Evolutionary conservation across 2,329 filamentous ascomycete species (phyloP).

Genomic region (Ascochyta lentis): DNA sequence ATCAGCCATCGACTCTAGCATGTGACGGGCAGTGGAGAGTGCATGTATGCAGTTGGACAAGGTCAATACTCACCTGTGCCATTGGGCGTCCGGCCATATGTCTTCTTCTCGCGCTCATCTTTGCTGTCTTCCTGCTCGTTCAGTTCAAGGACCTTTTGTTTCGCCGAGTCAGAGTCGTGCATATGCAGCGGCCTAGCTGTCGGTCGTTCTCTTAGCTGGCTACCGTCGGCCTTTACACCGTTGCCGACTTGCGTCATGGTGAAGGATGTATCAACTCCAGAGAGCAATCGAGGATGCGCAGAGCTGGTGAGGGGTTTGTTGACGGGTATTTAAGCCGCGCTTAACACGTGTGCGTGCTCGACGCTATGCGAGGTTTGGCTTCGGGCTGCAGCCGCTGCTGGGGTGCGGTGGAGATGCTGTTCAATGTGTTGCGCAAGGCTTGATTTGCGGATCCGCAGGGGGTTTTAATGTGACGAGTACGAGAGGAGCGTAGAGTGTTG

Average conservation of each 20-base stretch:
- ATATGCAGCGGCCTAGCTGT: constrained; percentile 39
- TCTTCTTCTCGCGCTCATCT: constrained; percentile 70
- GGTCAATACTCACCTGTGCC: constrained; percentile 74
- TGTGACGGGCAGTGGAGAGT: background rate
- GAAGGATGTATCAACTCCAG: constrained; percentile 19
- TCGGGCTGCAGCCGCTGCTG: constrained; percentile 30
- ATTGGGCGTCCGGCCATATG: constrained; percentile 88
- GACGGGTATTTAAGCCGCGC: constrained; percentile 30
- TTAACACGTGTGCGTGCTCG: constrained; percentile 28
- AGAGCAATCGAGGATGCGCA: constrained; percentile 25
- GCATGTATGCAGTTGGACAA: background rate
- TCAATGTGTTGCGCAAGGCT: constrained; percentile 3
- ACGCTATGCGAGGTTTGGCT: constrained; percentile 38
- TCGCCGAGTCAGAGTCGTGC: constrained; percentile 47
- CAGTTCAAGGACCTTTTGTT: constrained; percentile 57
- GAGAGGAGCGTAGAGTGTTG: constrained; percentile 42
- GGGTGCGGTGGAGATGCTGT: constrained; percentile 23
- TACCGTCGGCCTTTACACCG: constrained; percentile 33
- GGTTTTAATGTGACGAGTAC: background rate
- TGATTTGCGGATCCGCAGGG: background rate
- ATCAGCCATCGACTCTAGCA: constrained; percentile 26
- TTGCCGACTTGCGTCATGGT: constrained; percentile 37
- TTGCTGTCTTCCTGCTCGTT: constrained; percentile 57
- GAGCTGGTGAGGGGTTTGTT: constrained; percentile 22
- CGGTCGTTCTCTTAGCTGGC: constrained; percentile 40